Evolutionary conservation across 2,329 filamentous ascomycete genomes (phyloP), one percentile per base, ranked within the genome.

Genomic region (Byssochlamys sp.): DNA sequence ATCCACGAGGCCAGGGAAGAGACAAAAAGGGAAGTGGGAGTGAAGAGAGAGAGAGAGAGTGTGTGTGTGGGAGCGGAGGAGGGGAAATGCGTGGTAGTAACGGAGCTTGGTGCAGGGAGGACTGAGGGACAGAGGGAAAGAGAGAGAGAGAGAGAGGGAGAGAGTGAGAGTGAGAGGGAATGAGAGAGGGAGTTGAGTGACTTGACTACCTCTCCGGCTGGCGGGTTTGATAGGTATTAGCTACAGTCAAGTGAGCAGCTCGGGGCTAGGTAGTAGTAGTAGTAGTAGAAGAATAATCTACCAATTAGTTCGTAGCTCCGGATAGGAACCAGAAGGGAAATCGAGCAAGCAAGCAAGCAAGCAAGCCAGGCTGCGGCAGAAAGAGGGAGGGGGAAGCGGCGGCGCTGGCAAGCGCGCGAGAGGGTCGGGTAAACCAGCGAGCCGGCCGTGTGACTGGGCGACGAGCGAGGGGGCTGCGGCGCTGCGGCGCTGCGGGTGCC

Each of bases 401-500:
- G 35, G 53, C 53, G 31, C 24, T 50, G 54, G 59, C 59, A 61
- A 61, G 59, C 59, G 59, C 59, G 59, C 57, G 48, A 56, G 50
- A 61, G 51, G 31, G 57, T 58, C 58, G 58, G 55, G 55, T 53
- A 57, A 59, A 52, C 26, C n/a, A 31, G n/a, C 24, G 19, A 53
- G 26, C 52, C 3, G 27, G 26, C 53, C 12, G 53, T 14, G 53
- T 39, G n/a, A 55, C 19, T 26, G 24, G 35, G 33, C 53, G 53
- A 51, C 39, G 55, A 48, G 51, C 29, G 51, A 35, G 54, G 54
- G 57, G 28, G 53, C 28, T 33, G 31, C 53, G 49, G 54, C 39
- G 45, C 56, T 55, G 59, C 57, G 59, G 62, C 59, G 57, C 55
- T 62, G 65, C 65, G 64, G 60, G 60, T 65, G 66, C 62, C 63